These are phyloP conservation scores for Xylariales sp. DNA, from an alignment of 2,329 filamentous ascomycete genomes.

Conservation along the genomic window DNA sequence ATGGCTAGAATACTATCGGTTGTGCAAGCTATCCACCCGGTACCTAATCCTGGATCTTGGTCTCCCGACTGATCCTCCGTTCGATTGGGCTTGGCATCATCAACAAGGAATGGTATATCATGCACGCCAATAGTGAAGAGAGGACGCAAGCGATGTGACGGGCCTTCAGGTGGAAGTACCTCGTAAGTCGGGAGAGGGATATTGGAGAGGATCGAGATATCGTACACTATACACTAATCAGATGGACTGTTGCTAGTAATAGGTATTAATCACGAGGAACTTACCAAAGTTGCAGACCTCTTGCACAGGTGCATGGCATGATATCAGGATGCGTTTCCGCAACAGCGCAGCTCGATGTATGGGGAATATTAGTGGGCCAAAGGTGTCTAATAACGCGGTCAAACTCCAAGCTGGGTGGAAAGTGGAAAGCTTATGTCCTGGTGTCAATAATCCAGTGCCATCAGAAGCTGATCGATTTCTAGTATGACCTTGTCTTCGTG, in stretches of 20 bases:
- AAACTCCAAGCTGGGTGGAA: constrained; percentile 87
- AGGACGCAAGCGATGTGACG: constrained; percentile 65
- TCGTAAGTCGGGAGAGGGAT: constrained; percentile 72
- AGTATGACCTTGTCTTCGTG: constrained; percentile 37
- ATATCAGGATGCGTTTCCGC: constrained; percentile 82
- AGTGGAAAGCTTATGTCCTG: constrained; percentile 63
- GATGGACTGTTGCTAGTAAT: not conserved
- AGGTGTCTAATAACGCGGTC: constrained; percentile 69
- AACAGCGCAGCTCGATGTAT: constrained; percentile 82
- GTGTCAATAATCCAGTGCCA: constrained; percentile 51
- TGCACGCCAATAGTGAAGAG: constrained; percentile 93
- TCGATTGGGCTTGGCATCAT: constrained; percentile 47
- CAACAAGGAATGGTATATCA: constrained; percentile 76
- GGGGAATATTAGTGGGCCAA: constrained; percentile 89
- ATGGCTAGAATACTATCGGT: constrained; percentile 88
- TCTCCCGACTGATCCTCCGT: constrained; percentile 26
- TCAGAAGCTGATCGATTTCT: constrained; percentile 60
- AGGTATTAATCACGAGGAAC: constrained; percentile 13
- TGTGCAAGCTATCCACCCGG: constrained; percentile 89
- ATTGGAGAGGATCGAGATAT: constrained; percentile 87
- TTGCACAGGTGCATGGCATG: constrained; percentile 81
- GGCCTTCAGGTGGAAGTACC: constrained; percentile 57
- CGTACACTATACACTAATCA: constrained; percentile 63
- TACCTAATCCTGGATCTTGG: constrained; percentile 41
- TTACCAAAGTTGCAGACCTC: constrained; percentile 83